Evolutionary conservation across 2,329 filamentous ascomycete genomes (phyloP), one percentile per base, ranked within the genome.

Genomic region (Trichophyton equinum): DNA sequence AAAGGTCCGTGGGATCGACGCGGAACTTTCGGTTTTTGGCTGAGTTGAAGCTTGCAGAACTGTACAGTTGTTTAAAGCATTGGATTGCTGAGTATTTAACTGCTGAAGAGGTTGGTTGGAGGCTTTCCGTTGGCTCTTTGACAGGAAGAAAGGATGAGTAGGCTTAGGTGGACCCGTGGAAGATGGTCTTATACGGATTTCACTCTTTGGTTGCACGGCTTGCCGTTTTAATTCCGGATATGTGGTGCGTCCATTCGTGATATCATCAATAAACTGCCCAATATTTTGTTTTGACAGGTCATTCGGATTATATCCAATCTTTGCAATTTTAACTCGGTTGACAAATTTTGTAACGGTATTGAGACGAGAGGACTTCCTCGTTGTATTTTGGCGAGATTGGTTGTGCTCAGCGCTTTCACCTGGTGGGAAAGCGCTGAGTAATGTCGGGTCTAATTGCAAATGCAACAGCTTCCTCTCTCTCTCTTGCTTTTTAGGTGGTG

Each of bases 61-160:
- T 33, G 27, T 25, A 33, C 2, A 11, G 18, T 13, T 25, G 13
- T 6, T 15, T 53, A 25, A 30, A 15, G 49, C 13, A n/a, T 25
- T 30, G 27, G 13, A 15, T 15, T 22, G 4, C 20, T 8, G 22
- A 3, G 49, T 30, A n/a, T 33, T 38, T 46, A 6, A 53, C 13
- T 7, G 18, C 6, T 60, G 36, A 47, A 20, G 47, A 9, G 44
- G 1, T 4, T 36, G 6, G 27, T n/a, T 8, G 13, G 47, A 40
- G 22, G 25, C 6, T 33, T 49, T 42, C 7, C 36, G 33, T 33
- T 59, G 55, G n/a, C 7, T 4, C 65, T 85, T 87, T 4, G 81
- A 82, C 15, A 79, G 69, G 68, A 91, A 91, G 68, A 91, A 88
- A 0, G 87, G 87, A 72, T 91, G 85, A 0, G 82, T 81, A 1